phyloP scores from a whole-genome alignment of 116 monocot genomes.

The Posidonia oceanica region DNA sequence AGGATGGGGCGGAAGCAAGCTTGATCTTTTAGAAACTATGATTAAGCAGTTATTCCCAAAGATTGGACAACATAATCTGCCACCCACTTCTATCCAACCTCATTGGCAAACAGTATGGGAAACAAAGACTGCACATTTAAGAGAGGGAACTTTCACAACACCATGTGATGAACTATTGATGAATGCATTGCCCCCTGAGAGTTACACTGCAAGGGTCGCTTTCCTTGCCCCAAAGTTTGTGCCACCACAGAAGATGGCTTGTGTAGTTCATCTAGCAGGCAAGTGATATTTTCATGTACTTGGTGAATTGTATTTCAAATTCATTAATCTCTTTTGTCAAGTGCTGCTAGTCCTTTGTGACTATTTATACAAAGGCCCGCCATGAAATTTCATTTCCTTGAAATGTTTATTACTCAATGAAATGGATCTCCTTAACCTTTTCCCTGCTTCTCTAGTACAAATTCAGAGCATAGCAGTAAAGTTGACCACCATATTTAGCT shows the following conservation, averaged over 20 bases:
- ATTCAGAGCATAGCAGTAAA: too few species aligned
- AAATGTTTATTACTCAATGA: neutral
- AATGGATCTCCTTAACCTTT: too few species aligned
- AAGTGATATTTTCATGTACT: conserved; percentile 8
- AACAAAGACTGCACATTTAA: conserved; percentile 56
- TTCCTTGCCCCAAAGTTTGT: conserved; percentile 66
- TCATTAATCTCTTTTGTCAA: neutral
- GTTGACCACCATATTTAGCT: too few species aligned
- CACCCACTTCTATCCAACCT: conserved; percentile 51
- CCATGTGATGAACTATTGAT: conserved; percentile 64
- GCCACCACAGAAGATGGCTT: conserved; percentile 76
- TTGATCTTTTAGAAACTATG: conserved; percentile 77
- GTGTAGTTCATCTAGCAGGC: conserved; percentile 98
- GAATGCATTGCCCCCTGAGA: conserved; percentile 73
- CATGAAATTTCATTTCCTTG: neutral
- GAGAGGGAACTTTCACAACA: conserved; percentile 78
- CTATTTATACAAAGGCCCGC: neutral
- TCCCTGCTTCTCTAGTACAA: too few species aligned
- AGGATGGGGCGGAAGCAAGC: conserved; percentile 94
- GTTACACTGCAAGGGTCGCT: conserved; percentile 71
- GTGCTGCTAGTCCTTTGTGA: neutral
- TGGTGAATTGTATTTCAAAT: neutral
- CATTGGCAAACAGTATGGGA: conserved; percentile 88
- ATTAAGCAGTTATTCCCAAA: conserved; percentile 84
- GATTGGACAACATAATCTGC: conserved; percentile 32